Evolutionary conservation across 345 rosid species (phyloP), one percentile per base, ranked within the genome.

Genomic region (Salix udensis): DNA sequence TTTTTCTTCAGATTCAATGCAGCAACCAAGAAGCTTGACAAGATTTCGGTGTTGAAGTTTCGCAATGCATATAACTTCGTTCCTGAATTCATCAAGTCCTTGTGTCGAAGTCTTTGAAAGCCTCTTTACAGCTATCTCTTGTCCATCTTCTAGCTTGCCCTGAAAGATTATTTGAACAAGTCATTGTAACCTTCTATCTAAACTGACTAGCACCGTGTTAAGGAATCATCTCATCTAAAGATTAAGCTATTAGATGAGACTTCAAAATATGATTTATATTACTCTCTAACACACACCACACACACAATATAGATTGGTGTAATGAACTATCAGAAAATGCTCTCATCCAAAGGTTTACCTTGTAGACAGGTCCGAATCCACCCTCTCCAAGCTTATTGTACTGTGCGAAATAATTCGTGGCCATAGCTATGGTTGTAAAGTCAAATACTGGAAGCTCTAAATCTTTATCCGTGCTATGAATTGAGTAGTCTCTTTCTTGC

Each of bases 41-140:
- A 82, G 82, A 44, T 82, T 82, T 58, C 82, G 52, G 30, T 82
- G 85, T 50, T 82, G 85, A 50, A 78, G 82, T 55, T 78, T 82
- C 2, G 82, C 82, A n/a, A 82, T 79, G 39, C 55, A 72, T 11
- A 67, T 68, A 23, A 82, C 85, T 75, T 82, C 85, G 64, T 79
- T 82, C 61, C 72, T 82, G 77, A 82, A 82, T 28, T 82, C 80
- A 28, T 76, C 75, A 5, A 31, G 26, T 18, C 78, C 81, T 44
- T 73, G 77, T 23, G 68, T 66, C 12, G 85, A 85, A 72, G 65
- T 37, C 50, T 76, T 85, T 1, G 87, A 82, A 21, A 85, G 82
- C 73, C 84, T 80, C 69, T 85, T 85, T 37, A 85, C 85, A 19
- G 87, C 85, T 72, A 85, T 73, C 39, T 82, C 85, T 72, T 75